Base-by-base conservation (phyloP, 108 stramenopile genomes). In the Nitzschia inconspicua region DNA sequence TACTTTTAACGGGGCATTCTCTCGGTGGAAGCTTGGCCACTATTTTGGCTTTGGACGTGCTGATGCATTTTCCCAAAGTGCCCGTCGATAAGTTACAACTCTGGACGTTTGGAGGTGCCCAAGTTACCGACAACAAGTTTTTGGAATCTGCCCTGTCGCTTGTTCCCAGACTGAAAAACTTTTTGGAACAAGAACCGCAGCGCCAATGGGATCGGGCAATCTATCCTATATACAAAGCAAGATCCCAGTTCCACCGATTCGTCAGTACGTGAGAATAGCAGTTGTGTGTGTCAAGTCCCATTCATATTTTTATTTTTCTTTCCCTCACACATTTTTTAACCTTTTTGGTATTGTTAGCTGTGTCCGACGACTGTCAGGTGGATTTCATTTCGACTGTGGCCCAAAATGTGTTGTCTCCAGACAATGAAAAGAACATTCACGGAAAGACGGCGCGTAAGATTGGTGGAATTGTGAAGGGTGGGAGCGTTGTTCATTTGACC, bases 31-130 rank as follows among this genome's bases (percentile, higher is more conserved):
- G 67, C 4, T 36, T 81, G 6, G 72, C 76, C 3, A 68, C 76
- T 9, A 37, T 77, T 25, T 37, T 66, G 37, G 80, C 69, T 23
- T 28, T 73, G 6, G 80, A 81, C 48, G 47, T 81, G 11, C 26
- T 67, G 0, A 47, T 74, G 27, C 77, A 81, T 35, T 63, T 47
- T 42, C 72, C 44, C 2, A 11, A 44, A 6, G 43, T 44, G 13
- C 19, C 52, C 14, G 53, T 44, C 13, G 0, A 7, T 11, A 54
- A 65, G 23, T 32, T 63, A 2, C 62, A 63, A 51, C 20, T 70
- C 14, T 77, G 80, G 80, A 77, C 76, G n/a, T 81, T 71, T 63
- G 80, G 80, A 23, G 76, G 61, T 4, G 73, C 80, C n/a, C 67
- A 81, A 46, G 59, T 81, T 18, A 64, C 69, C 8, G 80, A 81